These are phyloP conservation scores for Berkeleyomyces rouxiae DNA, from an alignment of 2,329 filamentous ascomycete species.

Conservation along the genomic window DNA sequence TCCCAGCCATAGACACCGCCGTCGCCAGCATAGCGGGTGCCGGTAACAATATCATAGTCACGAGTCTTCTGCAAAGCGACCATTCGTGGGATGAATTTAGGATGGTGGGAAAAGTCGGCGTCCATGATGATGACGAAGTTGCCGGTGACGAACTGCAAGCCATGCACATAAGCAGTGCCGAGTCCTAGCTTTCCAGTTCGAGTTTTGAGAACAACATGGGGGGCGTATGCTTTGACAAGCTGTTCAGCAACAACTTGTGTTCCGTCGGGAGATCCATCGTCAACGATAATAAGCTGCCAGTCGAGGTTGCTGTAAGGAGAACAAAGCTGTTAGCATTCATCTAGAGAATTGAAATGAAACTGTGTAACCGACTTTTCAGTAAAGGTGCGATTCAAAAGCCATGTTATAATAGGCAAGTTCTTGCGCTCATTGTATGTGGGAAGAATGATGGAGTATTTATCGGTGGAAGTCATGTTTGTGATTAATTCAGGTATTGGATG, in stretches of 20 bases:
- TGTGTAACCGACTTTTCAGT: constrained; percentile 52
- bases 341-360: not conserved
- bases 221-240: constrained; percentile 68
- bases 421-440: constrained; percentile 97
- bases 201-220: constrained; percentile 68
- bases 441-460: constrained; percentile 95
- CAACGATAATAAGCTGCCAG: constrained; percentile 95
- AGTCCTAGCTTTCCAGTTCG: constrained; percentile 93
- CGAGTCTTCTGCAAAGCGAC: constrained; percentile 59
- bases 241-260: constrained; percentile 83
- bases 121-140: constrained; percentile 99
- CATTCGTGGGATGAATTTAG: constrained; percentile 96
- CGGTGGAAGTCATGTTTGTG: constrained; percentile 30
- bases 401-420: constrained; percentile 91
- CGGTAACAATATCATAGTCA: constrained; percentile 92
- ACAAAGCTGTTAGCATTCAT: not conserved
- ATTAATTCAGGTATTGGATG: not conserved
- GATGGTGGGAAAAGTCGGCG: constrained; percentile 97
- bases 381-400: constrained; percentile 86
- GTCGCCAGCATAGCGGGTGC: constrained; percentile 78
- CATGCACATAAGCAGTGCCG: constrained; percentile 90
- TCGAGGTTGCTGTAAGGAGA: constrained; percentile 56
- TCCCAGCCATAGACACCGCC: constrained; percentile 95
- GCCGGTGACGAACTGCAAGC: constrained; percentile 73
- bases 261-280: constrained; percentile 93